phyloP scores from a whole-genome alignment of 768 basidiomycete genomes.

The Melanogaster broomeanus region DNA sequence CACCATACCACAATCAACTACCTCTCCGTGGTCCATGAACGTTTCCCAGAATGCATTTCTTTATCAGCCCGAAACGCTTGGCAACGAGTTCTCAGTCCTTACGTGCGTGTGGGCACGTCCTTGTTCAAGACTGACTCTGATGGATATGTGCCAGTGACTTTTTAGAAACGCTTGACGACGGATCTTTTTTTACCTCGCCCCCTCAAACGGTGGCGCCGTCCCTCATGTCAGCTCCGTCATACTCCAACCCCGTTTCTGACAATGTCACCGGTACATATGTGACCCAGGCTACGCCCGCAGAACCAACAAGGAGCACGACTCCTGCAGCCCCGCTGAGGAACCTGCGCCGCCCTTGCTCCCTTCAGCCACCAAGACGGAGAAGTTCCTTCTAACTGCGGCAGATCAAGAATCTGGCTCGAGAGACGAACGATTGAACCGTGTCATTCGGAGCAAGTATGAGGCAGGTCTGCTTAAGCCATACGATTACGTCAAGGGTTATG shows the following conservation, averaged over 20 bases:
- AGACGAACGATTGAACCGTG: slow-evolving; percentile 85
- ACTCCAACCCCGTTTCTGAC: slow-evolving; percentile 14
- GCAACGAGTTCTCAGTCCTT: slow-evolving; percentile 81
- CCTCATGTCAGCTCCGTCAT: slow-evolving; percentile 45
- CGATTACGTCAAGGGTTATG: slow-evolving; percentile 96
- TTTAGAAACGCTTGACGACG: slow-evolving; percentile 84
- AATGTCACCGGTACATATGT: slow-evolving; percentile 15
- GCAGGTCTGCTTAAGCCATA: slow-evolving; percentile 94
- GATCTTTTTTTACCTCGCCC: slow-evolving; percentile 72
- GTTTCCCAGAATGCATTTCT: slow-evolving; percentile 53
- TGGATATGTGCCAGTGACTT: slow-evolving; percentile 62
- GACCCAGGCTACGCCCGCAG: slow-evolving; percentile 15
- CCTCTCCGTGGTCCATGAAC: slow-evolving; percentile 56
- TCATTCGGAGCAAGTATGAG: slow-evolving; percentile 96
- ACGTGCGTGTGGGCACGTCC: slow-evolving; percentile 49
- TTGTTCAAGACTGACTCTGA: neutral
- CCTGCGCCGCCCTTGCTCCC: slow-evolving; percentile 58
- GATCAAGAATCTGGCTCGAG: slow-evolving; percentile 92
- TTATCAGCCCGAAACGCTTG: slow-evolving; percentile 73
- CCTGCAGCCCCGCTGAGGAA: slow-evolving; percentile 36
- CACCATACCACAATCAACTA: slow-evolving; percentile 27
- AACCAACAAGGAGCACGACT: slow-evolving; percentile 21
- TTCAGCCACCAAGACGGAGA: slow-evolving; percentile 79
- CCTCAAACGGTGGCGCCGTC: slow-evolving; percentile 50
- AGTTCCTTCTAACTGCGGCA: slow-evolving; percentile 89